Evolutionary conservation across 2,329 filamentous ascomycete species (phyloP).

Genomic region (Xylariales sp.): DNA sequence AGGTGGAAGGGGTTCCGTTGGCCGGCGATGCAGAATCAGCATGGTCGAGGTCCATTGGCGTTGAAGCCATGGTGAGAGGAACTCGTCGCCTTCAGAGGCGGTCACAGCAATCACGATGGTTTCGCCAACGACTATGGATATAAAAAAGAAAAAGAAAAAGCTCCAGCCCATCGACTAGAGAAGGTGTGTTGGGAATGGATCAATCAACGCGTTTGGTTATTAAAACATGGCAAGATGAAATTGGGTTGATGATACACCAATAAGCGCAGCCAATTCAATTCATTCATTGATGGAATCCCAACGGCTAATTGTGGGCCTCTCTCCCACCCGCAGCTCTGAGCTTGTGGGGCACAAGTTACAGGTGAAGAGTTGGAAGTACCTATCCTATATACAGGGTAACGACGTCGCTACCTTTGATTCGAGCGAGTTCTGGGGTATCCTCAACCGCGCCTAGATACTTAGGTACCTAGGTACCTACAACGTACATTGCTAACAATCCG

Average conservation of each 20-base stretch:
- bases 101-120: background rate
- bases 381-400: too few relatives aligned
- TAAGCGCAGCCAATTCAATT: conserved; percentile 5
- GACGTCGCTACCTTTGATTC: too few relatives aligned
- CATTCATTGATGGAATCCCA: conserved; percentile 17
- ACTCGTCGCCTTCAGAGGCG: background rate
- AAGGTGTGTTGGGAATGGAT: background rate
- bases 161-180: background rate
- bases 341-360: background rate
- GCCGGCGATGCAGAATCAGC: conserved; percentile 54
- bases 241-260: conserved; percentile 1
- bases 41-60: conserved; percentile 68
- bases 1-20: conserved; percentile 53
- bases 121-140: background rate
- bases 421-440: conserved; percentile 14
- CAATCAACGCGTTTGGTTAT: conserved; percentile 13
- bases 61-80: conserved; percentile 60
- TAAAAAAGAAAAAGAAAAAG: background rate
- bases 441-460: too few relatives aligned
- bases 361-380: too few relatives aligned
- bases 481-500: background rate
- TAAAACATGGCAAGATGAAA: conserved; percentile 14
- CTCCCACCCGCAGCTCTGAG: conserved; percentile 4
- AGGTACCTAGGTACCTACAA: background rate
- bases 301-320: conserved; percentile 35